Conservation (phyloP, 768 basidiomycete genomes). For the Auriscalpium microsporum region DNA sequence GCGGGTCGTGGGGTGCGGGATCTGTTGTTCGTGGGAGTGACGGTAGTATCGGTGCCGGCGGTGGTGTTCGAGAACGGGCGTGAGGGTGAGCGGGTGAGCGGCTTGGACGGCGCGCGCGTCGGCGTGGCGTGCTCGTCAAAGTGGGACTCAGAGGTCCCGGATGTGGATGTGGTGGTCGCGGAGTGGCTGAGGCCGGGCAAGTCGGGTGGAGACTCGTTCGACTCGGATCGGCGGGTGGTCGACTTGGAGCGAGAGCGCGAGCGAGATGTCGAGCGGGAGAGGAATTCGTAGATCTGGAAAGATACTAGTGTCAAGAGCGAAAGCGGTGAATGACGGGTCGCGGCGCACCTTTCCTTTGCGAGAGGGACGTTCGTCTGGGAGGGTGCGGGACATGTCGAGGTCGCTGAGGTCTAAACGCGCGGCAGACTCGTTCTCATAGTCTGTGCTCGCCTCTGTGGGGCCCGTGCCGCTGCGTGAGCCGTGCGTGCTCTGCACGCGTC, state of each 20-base stretch:
- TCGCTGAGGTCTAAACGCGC: constrained; percentile 1
- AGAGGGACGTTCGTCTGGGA: constrained; percentile 4
- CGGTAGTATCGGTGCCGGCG: constrained; percentile 51
- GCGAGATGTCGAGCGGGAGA: constrained; percentile 38
- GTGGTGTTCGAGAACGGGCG: constrained; percentile 63
- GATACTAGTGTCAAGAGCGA: not conserved
- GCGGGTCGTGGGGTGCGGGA: constrained; percentile 9
- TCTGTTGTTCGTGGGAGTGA: constrained; percentile 32
- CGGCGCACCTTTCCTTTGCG: constrained; percentile 12
- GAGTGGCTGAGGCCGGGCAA: constrained; percentile 13
- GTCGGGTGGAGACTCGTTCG: constrained; percentile 21
- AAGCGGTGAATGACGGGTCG: not conserved
- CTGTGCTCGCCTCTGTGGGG: not conserved
- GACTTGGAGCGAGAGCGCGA: constrained; percentile 47
- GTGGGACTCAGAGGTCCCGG: constrained; percentile 13
- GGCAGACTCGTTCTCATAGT: constrained; percentile 16
- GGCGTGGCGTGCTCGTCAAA: constrained; percentile 9
- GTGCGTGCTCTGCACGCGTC: constrained; percentile 16
- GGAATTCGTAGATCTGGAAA: constrained; percentile 51
- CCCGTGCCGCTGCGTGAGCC: constrained; percentile 10
- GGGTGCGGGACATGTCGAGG: constrained; percentile 9
- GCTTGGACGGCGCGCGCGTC: constrained; percentile 32
- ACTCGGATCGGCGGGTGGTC: constrained; percentile 9
- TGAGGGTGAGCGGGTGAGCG: constrained; percentile 38
- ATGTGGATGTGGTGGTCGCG: constrained; percentile 12